Percentiles rank a stretch among this genome's conserved stretches.
These are phyloP conservation scores for Exophiala calicioides DNA, from an alignment of 2,329 filamentous ascomycete genomes.

Conservation along the genomic window DNA sequence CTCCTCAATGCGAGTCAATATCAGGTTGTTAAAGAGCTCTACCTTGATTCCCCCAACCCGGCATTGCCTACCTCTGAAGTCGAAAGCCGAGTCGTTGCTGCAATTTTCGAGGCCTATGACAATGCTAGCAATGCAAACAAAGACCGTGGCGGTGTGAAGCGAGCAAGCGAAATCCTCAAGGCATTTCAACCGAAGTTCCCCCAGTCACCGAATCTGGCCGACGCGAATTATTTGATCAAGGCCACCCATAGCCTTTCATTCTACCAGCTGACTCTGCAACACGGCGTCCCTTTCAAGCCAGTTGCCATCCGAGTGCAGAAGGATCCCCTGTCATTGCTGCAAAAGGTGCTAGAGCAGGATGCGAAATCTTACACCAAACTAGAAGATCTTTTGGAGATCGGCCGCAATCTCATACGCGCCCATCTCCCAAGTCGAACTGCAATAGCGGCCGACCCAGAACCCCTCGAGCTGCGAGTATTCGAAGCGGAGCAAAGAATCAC, in stretches of 20 bases:
- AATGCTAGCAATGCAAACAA: constrained; percentile 67
- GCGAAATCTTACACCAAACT: constrained; percentile 62
- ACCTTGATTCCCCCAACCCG: constrained; percentile 34
- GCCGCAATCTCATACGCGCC: constrained; percentile 57
- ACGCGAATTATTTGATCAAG: constrained; percentile 56
- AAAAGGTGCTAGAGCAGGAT: constrained; percentile 64
- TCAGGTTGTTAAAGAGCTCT: constrained; percentile 44
- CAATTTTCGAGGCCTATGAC: constrained; percentile 61
- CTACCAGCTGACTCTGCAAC: constrained; percentile 64
- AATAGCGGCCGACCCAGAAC: constrained; percentile 17
- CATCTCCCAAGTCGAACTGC: constrained; percentile 35
- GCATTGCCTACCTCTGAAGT: constrained; percentile 49
- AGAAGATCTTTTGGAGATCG: constrained; percentile 64
- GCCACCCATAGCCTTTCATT: constrained; percentile 66
- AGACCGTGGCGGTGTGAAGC: constrained; percentile 63
- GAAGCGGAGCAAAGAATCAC: constrained; percentile 50
- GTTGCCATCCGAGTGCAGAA: constrained; percentile 65
- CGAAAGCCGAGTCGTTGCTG: constrained; percentile 54
- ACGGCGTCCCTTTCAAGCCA: constrained; percentile 65
- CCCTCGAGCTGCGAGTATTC: constrained; percentile 26
- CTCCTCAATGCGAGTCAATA: constrained; percentile 53
- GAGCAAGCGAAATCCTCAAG: constrained; percentile 56
- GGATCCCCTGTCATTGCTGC: constrained; percentile 60
- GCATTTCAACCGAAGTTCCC: constrained; percentile 47
- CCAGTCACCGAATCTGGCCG: constrained; percentile 41